Evolutionary conservation across 441 rosid genomes (phyloP), one percentile per base, ranked within the genome.

Genomic region (Sinapis alba): DNA sequence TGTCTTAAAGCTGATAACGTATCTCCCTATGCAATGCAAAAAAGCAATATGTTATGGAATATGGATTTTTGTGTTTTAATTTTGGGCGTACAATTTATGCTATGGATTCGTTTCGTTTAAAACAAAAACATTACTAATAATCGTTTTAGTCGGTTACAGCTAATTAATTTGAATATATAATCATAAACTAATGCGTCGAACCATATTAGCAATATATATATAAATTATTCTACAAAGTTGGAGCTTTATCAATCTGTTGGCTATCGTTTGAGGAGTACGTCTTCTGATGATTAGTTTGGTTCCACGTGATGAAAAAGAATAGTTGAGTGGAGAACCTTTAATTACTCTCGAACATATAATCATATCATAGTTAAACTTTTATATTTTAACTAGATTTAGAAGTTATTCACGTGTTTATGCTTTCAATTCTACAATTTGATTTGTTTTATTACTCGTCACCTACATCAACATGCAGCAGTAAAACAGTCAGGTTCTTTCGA

Each of bases 31-130:
- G 8, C 1, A 30, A 30, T 9, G 34, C 1, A 30, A 30, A 30
- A n/a, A n/a, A n/a, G n/a, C n/a, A 5, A 66, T 51, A 57, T 58
- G 45, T 26, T 10, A 23, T 23, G 36, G 62, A 51, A 67, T 20
- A 57, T 45, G 16, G 68, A 50, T 75, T 75, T 68, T n/a, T n/a
- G 61, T 18, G 34, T 59, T 75, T 66, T 28, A 12, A 66, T 10
- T 67, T 51, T 68, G 50, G 69, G 69, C 47, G 69, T 51, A 36
- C n/a, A 23, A 2, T 62, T 21, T n/a, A 41, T 27, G 74, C 27
- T 54, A 54, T 62, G 16, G 74, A 76, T 62, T 76, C 79, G 70
- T 54, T 69, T 69, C 53, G 60, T 27, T 69, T 38, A 69, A 76
- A 12, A 62, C 38, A 38, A 63, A 75, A 69, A 54, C 11, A 27